These are phyloP conservation scores for Panus rudis DNA, from an alignment of 768 basidiomycete genomes.

Conservation along the genomic window DNA sequence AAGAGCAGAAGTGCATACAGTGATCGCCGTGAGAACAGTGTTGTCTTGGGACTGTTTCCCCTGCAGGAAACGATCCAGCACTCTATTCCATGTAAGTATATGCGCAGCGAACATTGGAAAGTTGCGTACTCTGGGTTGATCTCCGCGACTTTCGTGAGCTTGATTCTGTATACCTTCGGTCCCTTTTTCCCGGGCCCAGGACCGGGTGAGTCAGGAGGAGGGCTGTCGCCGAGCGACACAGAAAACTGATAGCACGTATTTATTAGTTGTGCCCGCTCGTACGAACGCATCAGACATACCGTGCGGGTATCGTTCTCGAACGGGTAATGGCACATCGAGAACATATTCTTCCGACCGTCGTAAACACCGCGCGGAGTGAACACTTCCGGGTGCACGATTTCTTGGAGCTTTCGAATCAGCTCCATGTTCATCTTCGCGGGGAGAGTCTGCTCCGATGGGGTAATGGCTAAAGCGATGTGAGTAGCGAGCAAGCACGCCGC, in stretches of 20 bases:
- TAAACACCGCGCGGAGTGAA: constrained; percentile 73
- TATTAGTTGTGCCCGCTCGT: constrained; percentile 15
- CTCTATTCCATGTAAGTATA: constrained; percentile 30
- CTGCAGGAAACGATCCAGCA: constrained; percentile 54
- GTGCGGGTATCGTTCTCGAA: constrained; percentile 50
- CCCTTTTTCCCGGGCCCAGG: constrained; percentile 19
- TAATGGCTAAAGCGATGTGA: constrained; percentile 40
- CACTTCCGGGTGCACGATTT: constrained; percentile 45
- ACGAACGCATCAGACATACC: too few species aligned
- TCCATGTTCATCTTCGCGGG: constrained; percentile 67
- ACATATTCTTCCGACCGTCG: constrained; percentile 76
- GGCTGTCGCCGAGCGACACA: constrained; percentile 42
- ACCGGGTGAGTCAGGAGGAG: constrained; percentile 17
- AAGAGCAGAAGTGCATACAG: constrained; percentile 26
- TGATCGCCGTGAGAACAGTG: constrained; percentile 58
- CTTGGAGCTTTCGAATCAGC: constrained; percentile 58
- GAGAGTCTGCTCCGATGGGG: constrained; percentile 59
- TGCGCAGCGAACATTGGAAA: constrained; percentile 18
- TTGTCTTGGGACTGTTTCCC: constrained; percentile 68
- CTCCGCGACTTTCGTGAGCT: constrained; percentile 61
- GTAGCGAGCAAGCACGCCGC: not conserved
- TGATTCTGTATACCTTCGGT: constrained; percentile 64
- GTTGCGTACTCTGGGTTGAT: constrained; percentile 74
- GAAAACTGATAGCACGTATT: constrained; percentile 40
- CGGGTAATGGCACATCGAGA: constrained; percentile 52